phyloP scores from a whole-genome alignment of 805 yeast species.

The Kluyveromyces aestuarii region DNA sequence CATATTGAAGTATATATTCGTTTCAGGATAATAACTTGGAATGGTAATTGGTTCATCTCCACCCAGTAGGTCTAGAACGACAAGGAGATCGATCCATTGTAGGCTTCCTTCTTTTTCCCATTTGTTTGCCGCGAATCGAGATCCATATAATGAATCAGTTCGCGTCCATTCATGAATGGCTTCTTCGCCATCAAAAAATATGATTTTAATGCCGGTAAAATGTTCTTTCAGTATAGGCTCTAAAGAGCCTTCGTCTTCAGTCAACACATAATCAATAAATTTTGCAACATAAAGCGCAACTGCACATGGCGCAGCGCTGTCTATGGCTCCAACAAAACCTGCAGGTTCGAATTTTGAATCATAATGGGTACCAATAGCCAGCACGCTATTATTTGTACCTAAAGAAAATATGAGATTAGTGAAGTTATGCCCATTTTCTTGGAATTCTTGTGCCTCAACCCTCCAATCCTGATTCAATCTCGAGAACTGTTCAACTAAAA shows the following conservation, averaged over 20 bases:
- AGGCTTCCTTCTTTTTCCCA: slow-evolving; percentile 27
- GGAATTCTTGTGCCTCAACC: slow-evolving; percentile 29
- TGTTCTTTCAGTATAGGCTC: slow-evolving; percentile 10
- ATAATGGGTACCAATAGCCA: slow-evolving; percentile 45
- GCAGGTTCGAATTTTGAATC: slow-evolving; percentile 40
- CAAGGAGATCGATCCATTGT: slow-evolving; percentile 34
- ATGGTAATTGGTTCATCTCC: slow-evolving; percentile 13
- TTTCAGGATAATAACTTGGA: slow-evolving; percentile 36
- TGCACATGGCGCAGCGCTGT: slow-evolving; percentile 51
- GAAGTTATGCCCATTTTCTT: slow-evolving; percentile 28
- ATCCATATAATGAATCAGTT: slow-evolving; percentile 47
- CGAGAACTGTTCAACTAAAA: slow-evolving; percentile 29
- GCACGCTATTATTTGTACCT: slow-evolving; percentile 18
- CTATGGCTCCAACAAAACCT: slow-evolving; percentile 55
- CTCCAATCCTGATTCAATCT: slow-evolving; percentile 20
- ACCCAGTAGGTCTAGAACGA: slow-evolving; percentile 40
- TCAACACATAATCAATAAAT: slow-evolving; percentile 14
- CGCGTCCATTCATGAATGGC: slow-evolving; percentile 45
- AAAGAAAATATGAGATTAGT: slow-evolving; percentile 31
- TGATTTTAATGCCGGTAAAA: slow-evolving; percentile 34
- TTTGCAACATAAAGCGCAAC: slow-evolving; percentile 38
- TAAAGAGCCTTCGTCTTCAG: slow-evolving; percentile 4
- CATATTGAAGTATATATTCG: slow-evolving; percentile 31
- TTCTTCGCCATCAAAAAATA: slow-evolving; percentile 57
- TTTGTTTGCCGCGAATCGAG: slow-evolving; percentile 37